These are phyloP conservation scores for Cladochytrium replicatum DNA, from an alignment of 192 early-diverging fungal species.

Conservation along the genomic window DNA sequence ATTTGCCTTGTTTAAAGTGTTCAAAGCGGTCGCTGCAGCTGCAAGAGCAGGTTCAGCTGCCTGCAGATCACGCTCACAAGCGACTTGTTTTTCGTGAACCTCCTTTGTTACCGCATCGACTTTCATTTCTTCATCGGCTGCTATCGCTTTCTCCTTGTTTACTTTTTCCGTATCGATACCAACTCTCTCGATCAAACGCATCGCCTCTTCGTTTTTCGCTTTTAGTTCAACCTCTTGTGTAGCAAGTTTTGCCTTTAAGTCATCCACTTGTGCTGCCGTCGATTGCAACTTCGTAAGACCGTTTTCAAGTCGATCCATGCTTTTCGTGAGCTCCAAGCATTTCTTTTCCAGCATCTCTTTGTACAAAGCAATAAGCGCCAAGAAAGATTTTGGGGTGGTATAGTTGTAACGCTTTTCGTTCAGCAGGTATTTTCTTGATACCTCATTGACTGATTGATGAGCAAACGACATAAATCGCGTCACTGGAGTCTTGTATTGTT, in stretches of 20 bases:
- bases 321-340: conserved; percentile 41
- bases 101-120: conserved; percentile 54
- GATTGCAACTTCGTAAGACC: conserved; percentile 54
- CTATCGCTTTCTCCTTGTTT: conserved; percentile 58
- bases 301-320: conserved; percentile 59
- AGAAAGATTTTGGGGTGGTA: conserved; percentile 57
- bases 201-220: conserved; percentile 54
- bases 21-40: conserved; percentile 46
- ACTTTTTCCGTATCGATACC: conserved; percentile 55
- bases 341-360: conserved; percentile 58
- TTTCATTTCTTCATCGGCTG: conserved; percentile 52
- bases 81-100: conserved; percentile 43
- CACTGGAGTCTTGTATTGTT: conserved; percentile 36
- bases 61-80: conserved; percentile 47
- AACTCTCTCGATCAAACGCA: conserved; percentile 48
- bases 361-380: conserved; percentile 48
- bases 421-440: conserved; percentile 49
- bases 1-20: conserved; percentile 58
- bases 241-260: conserved; percentile 53
- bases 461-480: conserved; percentile 57
- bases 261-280: conserved; percentile 53
- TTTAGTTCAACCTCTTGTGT: conserved; percentile 57
- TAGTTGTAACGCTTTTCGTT: conserved; percentile 61
- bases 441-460: conserved; percentile 46
- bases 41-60: conserved; percentile 55